A percentile compares a stretch with the other conserved stretches of the same genome.
These are phyloP conservation scores for Tricholoma terreum DNA, from an alignment of 768 basidiomycete genomes.

Conservation along the genomic window DNA sequence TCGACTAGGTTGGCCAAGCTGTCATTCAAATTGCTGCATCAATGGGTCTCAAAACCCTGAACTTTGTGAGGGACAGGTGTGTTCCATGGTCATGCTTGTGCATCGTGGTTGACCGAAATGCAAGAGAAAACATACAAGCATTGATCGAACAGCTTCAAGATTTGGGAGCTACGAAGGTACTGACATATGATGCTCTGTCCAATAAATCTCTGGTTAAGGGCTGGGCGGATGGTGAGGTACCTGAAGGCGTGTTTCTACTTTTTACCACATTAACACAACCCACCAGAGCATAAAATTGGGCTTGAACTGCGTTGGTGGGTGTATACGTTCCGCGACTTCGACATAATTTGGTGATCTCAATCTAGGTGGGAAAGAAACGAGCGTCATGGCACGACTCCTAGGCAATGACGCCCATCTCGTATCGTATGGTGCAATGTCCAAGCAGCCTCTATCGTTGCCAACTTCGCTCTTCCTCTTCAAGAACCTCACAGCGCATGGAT, in stretches of 20 bases:
- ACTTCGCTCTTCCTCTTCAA: constrained; percentile 84
- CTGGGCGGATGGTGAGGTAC: constrained; percentile 64
- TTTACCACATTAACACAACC: not conserved
- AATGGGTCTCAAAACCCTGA: constrained; percentile 71
- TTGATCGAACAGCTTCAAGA: constrained; percentile 48
- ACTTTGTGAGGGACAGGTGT: constrained; percentile 74
- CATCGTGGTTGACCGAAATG: not conserved
- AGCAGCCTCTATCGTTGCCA: constrained; percentile 72
- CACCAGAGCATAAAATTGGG: constrained; percentile 42
- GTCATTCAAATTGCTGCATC: constrained; percentile 83
- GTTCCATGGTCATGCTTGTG: constrained; percentile 8
- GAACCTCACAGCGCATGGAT: constrained; percentile 71
- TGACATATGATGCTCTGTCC: constrained; percentile 71
- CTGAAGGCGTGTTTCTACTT: not conserved
- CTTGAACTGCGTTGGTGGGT: constrained; percentile 49
- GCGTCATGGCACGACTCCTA: constrained; percentile 64
- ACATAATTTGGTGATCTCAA: not conserved
- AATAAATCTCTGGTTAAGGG: constrained; percentile 58
- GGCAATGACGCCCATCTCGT: constrained; percentile 70
- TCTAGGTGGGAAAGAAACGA: constrained; percentile 61
- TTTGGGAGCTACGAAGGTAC: constrained; percentile 74
- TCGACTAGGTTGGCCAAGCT: constrained; percentile 68
- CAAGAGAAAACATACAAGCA: constrained; percentile 50
- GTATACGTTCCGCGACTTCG: not conserved
- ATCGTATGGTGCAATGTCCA: constrained; percentile 91